phyloP scores from a whole-genome alignment of 768 basidiomycete genomes.

The Tremella mesenterica region DNA sequence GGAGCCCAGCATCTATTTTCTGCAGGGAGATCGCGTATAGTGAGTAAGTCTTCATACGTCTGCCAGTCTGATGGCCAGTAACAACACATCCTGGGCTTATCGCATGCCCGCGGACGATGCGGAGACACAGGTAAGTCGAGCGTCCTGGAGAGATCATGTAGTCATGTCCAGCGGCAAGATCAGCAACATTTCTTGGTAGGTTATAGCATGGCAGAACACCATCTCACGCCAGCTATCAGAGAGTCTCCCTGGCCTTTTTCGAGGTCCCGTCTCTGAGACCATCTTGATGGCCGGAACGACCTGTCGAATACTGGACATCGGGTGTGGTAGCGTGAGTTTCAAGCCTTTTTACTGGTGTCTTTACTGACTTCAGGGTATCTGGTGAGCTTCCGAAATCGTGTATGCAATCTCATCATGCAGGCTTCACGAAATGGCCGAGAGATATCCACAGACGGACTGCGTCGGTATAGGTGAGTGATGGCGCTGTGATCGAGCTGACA shows the following conservation, averaged over 20 bases:
- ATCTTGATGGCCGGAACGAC: not conserved
- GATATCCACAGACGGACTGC: slow-evolving; percentile 11
- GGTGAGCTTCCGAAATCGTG: not conserved
- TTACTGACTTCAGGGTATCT: slow-evolving; percentile 2
- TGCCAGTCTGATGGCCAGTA: no score
- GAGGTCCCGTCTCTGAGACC: slow-evolving; percentile 13
- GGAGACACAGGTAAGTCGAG: slow-evolving; percentile 9
- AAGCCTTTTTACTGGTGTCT: not conserved
- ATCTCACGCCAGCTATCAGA: not conserved
- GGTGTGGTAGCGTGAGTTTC: slow-evolving; percentile 11
- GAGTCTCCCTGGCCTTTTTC: slow-evolving; percentile 9
- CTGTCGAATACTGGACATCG: slow-evolving; percentile 10
- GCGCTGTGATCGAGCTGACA: not conserved
- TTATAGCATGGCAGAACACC: not conserved
- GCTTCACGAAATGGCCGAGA: slow-evolving; percentile 13
- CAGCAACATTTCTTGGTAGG: slow-evolving; percentile 12
- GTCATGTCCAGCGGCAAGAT: slow-evolving; percentile 7
- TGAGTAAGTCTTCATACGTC: no score
- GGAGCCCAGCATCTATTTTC: no score
- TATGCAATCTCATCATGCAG: not conserved
- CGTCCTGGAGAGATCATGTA: not conserved
- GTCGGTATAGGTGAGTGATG: slow-evolving; percentile 10
- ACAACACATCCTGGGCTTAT: slow-evolving; percentile 11
- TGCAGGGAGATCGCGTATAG: no score
- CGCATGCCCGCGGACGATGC: slow-evolving; percentile 13